These are phyloP conservation scores for Calonectria henricotiae DNA, from an alignment of 2,329 filamentous ascomycete species.

Conservation along the genomic window DNA sequence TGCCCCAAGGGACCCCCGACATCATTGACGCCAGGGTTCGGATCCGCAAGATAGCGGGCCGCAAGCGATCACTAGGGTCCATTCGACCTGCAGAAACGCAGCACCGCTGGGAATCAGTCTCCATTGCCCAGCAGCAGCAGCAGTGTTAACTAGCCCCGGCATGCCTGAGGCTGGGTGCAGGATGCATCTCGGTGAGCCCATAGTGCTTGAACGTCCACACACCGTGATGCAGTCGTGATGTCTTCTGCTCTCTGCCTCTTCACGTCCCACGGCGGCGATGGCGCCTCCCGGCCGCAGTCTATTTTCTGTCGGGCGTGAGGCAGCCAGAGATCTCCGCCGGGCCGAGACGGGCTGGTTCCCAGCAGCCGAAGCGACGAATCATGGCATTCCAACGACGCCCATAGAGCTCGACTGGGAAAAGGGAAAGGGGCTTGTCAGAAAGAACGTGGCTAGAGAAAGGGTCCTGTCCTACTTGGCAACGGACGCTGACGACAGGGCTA, in stretches of 20 bases:
- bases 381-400: constrained; percentile 1
- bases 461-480: constrained; percentile 22
- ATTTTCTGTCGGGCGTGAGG: constrained; percentile 25
- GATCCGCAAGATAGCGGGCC: constrained; percentile 46
- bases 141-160: background rate
- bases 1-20: constrained; percentile 36
- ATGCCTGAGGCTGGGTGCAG: background rate
- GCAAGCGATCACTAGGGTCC: constrained; percentile 41
- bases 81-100: constrained; percentile 21
- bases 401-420: constrained; percentile 21
- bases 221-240: background rate
- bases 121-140: constrained; percentile 8
- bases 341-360: constrained; percentile 26
- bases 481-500: constrained; percentile 12
- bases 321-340: constrained; percentile 29
- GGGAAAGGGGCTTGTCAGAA: constrained; percentile 26
- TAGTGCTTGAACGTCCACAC: background rate
- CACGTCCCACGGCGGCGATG: constrained; percentile 19
- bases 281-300: constrained; percentile 23
- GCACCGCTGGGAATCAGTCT: background rate
- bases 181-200: constrained; percentile 4
- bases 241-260: background rate
- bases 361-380: constrained; percentile 32
- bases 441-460: constrained; percentile 18
- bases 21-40: constrained; percentile 41